These are phyloP conservation scores for Oxyria digyna DNA, from an alignment of 148 eudicot genomes.

Conservation along the genomic window DNA sequence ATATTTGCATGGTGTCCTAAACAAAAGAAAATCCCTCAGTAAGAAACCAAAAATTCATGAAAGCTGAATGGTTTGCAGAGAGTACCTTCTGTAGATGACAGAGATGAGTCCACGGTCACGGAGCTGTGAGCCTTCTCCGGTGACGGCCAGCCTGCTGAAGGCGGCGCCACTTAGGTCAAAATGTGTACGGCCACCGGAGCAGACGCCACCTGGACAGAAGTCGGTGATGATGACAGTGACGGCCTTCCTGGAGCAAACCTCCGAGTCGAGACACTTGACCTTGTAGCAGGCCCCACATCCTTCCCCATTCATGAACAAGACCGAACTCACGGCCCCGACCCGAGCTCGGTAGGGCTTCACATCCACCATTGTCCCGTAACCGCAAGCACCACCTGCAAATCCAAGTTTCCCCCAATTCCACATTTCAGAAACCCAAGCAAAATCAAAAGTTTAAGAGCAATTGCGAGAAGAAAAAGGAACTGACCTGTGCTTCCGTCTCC, in stretches of 20 bases:
- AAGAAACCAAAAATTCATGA: neutral
- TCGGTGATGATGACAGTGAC: conserved; percentile 88
- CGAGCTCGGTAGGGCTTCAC: conserved; percentile 81
- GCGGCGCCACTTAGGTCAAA: conserved; percentile 96
- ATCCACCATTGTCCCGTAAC: conserved; percentile 86
- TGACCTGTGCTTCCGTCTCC: conserved; percentile 90
- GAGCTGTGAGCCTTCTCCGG: conserved; percentile 42
- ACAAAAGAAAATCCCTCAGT: neutral
- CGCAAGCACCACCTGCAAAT: conserved; percentile 91
- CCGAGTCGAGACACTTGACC: conserved; percentile 64
- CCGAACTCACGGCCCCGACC: conserved; percentile 79
- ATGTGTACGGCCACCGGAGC: conserved; percentile 47
- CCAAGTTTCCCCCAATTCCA: neutral
- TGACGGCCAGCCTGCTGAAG: conserved; percentile 65
- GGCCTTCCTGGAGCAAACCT: conserved; percentile 68
- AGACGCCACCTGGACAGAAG: conserved; percentile 79
- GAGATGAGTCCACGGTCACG: conserved; percentile 63
- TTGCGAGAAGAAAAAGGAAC: neutral
- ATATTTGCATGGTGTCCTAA: conserved; percentile 87
- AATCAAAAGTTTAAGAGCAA: neutral
- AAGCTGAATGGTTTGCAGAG: no score
- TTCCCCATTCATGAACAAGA: conserved; percentile 73
- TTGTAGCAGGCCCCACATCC: conserved; percentile 98
- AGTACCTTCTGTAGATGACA: conserved; percentile 60
- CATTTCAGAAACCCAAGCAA: neutral